Base-by-base conservation (phyloP, 768 basidiomycete species). In the Rhodotorula toruloides region DNA sequence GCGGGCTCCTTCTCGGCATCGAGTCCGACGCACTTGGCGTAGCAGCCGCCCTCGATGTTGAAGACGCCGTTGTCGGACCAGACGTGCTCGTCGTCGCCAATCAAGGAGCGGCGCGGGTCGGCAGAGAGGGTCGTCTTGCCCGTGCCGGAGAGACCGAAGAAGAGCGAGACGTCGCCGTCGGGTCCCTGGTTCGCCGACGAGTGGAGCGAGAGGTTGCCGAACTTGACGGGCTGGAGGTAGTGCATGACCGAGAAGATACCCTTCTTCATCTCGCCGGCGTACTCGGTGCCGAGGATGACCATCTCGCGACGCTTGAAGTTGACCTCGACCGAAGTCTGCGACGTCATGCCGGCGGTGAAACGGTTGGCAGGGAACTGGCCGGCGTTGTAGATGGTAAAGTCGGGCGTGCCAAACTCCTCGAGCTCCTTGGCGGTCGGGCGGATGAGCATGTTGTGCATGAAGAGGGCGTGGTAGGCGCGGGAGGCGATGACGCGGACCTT, bases 261-360 rank as follows among this genome's bases (percentile, higher is more conserved):
- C 85, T 99, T 99, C 82, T 99, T 99, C 96, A 99, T 99, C 82
- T 99, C 75, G 42, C 75, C 75, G 32, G 75, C 75, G 67, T 74
- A 74, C 77, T 97, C 76, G 52, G 76, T 77, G 21, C 80, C 94
- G 74, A 99, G 90, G 76, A 99, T 98, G 75, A 99, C 94, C 96
- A 99, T 99, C 80, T 99, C 96, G 91, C 92, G 96, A 46, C 96
- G 90, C 83, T 96, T 96, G 81, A 99, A 98, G 85, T 99, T 99
- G 83, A 99, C 91, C 81, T 97, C 94, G 55, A 99, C 94, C 5
- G 93, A 96, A 11, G 96, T 98, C 37, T 92, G 90, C 16, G 92
- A 96, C 68, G 91, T 94, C 96, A 98, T 98, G 79, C 96, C 96
- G 14, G 71, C 71, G 67, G 96, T 99, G 84, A 98, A 98, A 49